Conservation (phyloP, 2,329 filamentous ascomycete genomes). For the Exophiala sideris region DNA sequence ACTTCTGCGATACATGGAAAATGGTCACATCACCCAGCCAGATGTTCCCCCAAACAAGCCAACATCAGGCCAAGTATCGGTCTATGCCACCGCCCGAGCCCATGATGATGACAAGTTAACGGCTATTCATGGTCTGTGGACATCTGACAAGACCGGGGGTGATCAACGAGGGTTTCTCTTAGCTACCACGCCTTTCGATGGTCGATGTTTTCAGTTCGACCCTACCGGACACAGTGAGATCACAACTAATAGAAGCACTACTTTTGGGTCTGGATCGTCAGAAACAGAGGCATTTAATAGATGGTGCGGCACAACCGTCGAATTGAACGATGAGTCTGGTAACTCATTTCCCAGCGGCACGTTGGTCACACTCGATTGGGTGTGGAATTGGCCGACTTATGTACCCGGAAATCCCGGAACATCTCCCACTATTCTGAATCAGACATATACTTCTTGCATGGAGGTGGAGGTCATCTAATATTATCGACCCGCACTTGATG, state of each 20-base stretch:
- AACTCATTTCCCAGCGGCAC: neutral
- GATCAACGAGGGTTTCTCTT: constrained; percentile 1
- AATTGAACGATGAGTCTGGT: neutral
- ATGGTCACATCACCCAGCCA: constrained; percentile 1
- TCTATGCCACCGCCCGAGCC: neutral
- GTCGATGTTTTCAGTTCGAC: constrained; percentile 3
- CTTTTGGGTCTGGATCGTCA: neutral
- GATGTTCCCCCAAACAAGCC: constrained; percentile 1
- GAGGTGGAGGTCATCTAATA: neutral
- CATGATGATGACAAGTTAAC: constrained; percentile 1
- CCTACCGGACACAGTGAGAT: constrained; percentile 1
- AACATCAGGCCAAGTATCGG: neutral
- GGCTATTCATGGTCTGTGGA: constrained; percentile 2
- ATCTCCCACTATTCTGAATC: neutral
- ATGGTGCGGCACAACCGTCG: neutral
- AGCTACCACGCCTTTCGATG: neutral
- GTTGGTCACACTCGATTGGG: neutral
- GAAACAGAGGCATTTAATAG: neutral
- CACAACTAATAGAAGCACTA: neutral
- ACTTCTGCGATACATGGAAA: constrained; percentile 1
- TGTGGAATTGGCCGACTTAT: neutral
- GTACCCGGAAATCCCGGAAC: neutral
- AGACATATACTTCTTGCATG: neutral
- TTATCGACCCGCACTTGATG: neutral
- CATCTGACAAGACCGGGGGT: constrained; percentile 1